Conservation (phyloP, 495 filamentous ascomycete species). For the Schizothecium vesticola region DNA sequence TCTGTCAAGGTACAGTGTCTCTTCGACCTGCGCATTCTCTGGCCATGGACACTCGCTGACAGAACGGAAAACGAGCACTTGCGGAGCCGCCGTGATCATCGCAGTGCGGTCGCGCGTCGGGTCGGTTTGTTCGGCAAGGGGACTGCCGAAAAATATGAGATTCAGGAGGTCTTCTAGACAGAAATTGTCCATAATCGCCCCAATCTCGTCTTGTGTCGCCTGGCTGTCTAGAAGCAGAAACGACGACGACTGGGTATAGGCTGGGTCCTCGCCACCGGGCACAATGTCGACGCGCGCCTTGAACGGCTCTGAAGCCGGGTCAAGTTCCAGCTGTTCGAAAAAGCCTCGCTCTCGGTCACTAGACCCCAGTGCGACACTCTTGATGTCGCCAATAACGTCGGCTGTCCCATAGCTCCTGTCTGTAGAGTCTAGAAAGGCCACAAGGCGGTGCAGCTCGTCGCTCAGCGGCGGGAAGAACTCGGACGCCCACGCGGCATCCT, state of each 20-base stretch:
- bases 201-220: neutral
- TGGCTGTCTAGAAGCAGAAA: neutral
- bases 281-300: conserved; percentile 14
- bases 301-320: neutral
- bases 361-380: neutral
- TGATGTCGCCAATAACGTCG: conserved; percentile 39
- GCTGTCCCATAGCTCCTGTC: conserved; percentile 75
- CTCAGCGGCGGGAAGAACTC: conserved; percentile 33
- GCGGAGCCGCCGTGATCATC: conserved; percentile 50
- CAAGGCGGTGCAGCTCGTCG: conserved; percentile 66
- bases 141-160: neutral
- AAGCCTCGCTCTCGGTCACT: conserved; percentile 26
- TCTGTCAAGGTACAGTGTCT: conserved; percentile 70
- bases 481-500: conserved; percentile 38
- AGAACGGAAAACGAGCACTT: conserved; percentile 63
- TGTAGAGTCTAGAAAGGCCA: conserved; percentile 79
- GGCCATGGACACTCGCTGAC: conserved; percentile 36
- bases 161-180: neutral
- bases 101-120: conserved; percentile 31
- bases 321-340: conserved; percentile 11
- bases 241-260: neutral
- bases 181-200: neutral
- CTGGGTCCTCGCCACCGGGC: neutral
- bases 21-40: conserved; percentile 59
- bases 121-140: neutral